Evolutionary conservation across 179 eudicot species (phyloP), one percentile per base, ranked within the genome.

Genomic region (Silene noctiflora): DNA sequence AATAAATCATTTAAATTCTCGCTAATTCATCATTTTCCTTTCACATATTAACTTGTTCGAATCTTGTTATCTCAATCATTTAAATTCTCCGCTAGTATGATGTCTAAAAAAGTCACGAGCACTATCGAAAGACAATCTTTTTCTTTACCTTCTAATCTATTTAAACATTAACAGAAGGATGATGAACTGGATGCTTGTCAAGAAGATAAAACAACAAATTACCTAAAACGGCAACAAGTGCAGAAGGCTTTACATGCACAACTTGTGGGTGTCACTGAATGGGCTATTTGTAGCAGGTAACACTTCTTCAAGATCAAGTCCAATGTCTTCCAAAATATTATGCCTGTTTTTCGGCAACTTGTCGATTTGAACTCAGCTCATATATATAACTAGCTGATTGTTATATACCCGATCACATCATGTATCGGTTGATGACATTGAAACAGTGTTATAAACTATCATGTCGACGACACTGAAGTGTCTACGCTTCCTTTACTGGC

Each of bases 171-270:
- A 22, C 75, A 76, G 82, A 56, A 74, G 62, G 80, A 71, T 17
- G 71, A 76, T 61, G 72, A 80, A 33, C 1, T 78, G n/a, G 80
- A 85, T 67, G 77, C 78, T 27, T 85, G 87, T 64, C 59, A 75
- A 75, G 74, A 64, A 20, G 84, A 82, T 66, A 81, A 82, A 67
- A 83, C 82, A 66, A 75, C 79, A 10, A 70, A 55, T 19, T 82
- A 85, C 72, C 29, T 85, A 24, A 85, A 80, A 44, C 63, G 81
- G 33, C 80, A 80, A 60, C 85, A 85, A 33, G 85, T 85, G 20
- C 85, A 85, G 64, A 51, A 62, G 17, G 74, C 84, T 21, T 55
- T 85, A 65, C 56, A 85, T 73, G 85, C 84, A 55, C 73, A 69
- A 20, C 85, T 85, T 72, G 63, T 80, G 67, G 87, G 87, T 35